Conservation (phyloP, 257 asterid genomes). For the Solanum infundibuliforme region DNA sequence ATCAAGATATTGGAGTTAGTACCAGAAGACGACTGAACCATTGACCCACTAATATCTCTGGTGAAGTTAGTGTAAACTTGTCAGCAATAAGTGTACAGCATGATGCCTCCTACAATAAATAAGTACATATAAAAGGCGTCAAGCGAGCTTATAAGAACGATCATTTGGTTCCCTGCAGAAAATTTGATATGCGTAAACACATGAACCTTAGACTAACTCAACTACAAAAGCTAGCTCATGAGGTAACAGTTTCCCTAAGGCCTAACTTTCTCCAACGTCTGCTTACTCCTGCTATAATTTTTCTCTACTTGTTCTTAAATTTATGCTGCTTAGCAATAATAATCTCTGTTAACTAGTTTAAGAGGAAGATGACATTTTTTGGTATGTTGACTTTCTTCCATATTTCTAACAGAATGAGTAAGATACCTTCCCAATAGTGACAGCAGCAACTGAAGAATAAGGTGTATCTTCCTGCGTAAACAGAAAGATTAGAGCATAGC, state of each 20-base stretch:
- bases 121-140: not conserved
- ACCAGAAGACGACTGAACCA: slow-evolving; percentile 84
- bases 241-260: not conserved
- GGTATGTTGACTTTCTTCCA: not conserved
- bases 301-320: not conserved
- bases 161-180: not conserved
- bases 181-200: not conserved
- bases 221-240: not conserved
- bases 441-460: slow-evolving; percentile 36
- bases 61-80: slow-evolving; percentile 40
- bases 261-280: not conserved
- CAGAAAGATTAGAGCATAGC: not conserved
- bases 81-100: slow-evolving; percentile 68
- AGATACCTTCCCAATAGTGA: slow-evolving; percentile 44
- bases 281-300: not conserved
- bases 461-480: slow-evolving; percentile 24
- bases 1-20: not conserved
- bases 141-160: not conserved
- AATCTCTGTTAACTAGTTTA: not conserved
- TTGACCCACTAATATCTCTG: slow-evolving; percentile 63
- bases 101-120: slow-evolving; percentile 51
- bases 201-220: not conserved
- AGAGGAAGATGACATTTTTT: not conserved
- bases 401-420: not conserved
- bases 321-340: not conserved